A percentile compares a stretch with the other conserved stretches of the same genome.
Conservation (phyloP, 345 rosid genomes). For the Anacardium occidentale region DNA sequence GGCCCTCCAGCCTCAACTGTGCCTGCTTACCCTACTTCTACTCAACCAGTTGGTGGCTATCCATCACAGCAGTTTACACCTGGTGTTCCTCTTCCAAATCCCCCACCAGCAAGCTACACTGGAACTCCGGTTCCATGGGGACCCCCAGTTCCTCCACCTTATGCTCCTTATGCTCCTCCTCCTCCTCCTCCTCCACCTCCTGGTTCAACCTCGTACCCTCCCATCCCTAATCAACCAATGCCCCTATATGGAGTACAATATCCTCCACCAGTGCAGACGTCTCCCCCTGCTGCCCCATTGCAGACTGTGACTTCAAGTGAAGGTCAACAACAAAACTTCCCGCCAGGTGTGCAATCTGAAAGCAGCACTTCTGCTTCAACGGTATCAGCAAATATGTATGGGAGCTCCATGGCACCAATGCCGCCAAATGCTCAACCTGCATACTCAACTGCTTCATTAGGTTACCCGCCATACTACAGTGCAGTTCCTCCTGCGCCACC, state of each 20-base stretch:
- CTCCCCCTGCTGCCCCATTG: conserved; percentile 61
- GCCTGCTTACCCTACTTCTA: conserved; percentile 62
- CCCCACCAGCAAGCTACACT: conserved; percentile 51
- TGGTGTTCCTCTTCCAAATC: conserved; percentile 69
- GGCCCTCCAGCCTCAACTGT: conserved; percentile 63
- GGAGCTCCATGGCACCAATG: conserved; percentile 45
- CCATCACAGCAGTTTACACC: conserved; percentile 72
- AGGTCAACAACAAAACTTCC: conserved; percentile 70
- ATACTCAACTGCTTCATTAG: conserved; percentile 49
- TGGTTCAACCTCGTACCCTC: conserved; percentile 62
- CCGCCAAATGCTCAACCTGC: conserved; percentile 51
- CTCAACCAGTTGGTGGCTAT: conserved; percentile 66
- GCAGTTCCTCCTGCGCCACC: conserved; percentile 67
- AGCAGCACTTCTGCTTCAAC: conserved; percentile 52
- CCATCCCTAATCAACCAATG: conserved; percentile 84
- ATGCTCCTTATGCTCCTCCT: conserved; percentile 71
- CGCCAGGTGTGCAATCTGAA: conserved; percentile 89
- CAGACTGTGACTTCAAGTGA: conserved; percentile 57
- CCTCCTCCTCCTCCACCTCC: conserved; percentile 86
- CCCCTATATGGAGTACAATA: conserved; percentile 81
- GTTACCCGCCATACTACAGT: conserved; percentile 69
- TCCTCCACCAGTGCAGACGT: conserved; percentile 67
- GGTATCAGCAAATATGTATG: conserved; percentile 51
- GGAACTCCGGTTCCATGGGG: conserved; percentile 88
- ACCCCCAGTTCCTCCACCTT: conserved; percentile 70